phyloP scores from a whole-genome alignment of 306 rosid genomes.

The Sicyos edulis region DNA sequence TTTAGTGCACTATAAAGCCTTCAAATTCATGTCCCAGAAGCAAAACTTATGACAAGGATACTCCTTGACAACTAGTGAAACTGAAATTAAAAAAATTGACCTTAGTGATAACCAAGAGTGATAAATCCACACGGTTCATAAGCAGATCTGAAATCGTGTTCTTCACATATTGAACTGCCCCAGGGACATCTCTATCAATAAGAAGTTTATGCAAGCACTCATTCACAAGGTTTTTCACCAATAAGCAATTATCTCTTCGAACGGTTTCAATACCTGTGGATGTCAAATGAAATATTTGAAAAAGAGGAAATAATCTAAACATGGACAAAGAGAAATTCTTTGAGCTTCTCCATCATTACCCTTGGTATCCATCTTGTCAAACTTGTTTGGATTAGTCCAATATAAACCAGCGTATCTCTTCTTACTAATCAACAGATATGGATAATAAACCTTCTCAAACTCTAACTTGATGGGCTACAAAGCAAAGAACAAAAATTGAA shows the following conservation, averaged over 20 bases:
- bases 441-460: constrained; percentile 94
- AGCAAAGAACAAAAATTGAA: constrained; percentile 19
- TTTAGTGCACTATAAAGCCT: constrained; percentile 17
- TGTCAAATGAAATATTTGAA: constrained; percentile 22
- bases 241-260: constrained; percentile 90
- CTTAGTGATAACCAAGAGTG: constrained; percentile 94
- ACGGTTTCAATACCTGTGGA: constrained; percentile 88
- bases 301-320: not conserved
- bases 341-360: constrained; percentile 42
- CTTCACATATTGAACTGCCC: constrained; percentile 89
- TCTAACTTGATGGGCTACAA: constrained; percentile 93
- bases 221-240: constrained; percentile 90
- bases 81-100: constrained; percentile 23
- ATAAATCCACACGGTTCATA: constrained; percentile 94
- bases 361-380: constrained; percentile 97
- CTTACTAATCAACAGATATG: constrained; percentile 92
- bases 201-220: constrained; percentile 87
- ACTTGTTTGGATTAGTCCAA: constrained; percentile 72
- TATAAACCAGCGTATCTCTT: constrained; percentile 96
- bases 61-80: not conserved
- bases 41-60: not conserved
- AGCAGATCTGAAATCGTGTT: constrained; percentile 93
- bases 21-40: not conserved
- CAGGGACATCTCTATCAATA: constrained; percentile 81
- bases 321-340: not conserved